These are phyloP conservation scores for Cordyceps javanica DNA, from an alignment of 2,329 filamentous ascomycete genomes.

Conservation along the genomic window DNA sequence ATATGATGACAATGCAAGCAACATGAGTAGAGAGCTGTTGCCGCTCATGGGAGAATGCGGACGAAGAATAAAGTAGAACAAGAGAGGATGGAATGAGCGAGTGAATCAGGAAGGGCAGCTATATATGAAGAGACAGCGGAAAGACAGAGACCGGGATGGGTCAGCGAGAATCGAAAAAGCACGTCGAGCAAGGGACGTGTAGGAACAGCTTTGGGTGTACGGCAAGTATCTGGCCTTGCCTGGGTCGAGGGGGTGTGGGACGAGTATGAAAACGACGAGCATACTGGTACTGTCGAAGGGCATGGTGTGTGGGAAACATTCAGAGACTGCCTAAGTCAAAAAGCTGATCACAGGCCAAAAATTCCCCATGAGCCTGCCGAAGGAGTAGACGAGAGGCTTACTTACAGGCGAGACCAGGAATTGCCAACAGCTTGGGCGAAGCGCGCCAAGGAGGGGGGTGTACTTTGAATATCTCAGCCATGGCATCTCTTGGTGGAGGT, in stretches of 20 bases:
- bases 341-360: not conserved
- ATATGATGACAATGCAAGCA: not conserved
- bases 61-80: not conserved
- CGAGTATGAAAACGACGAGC: not conserved
- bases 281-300: not conserved
- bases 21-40: not conserved
- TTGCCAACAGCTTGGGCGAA: not conserved
- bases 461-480: not conserved
- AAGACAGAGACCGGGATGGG: not conserved
- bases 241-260: conserved; percentile 1
- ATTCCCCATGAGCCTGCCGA: not conserved
- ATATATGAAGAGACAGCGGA: conserved; percentile 3
- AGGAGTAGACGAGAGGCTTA: not conserved
- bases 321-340: not conserved
- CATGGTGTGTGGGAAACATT: too few relatives aligned
- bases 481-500: not conserved
- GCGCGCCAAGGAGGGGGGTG: not conserved
- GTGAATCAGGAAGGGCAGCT: conserved; percentile 1
- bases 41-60: not conserved
- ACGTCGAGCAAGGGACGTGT: not conserved
- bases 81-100: not conserved
- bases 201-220: not conserved
- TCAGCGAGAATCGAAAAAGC: not conserved
- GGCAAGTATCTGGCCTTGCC: not conserved
- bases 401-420: not conserved